Evolutionary conservation across 371 early-diverging fungal species (phyloP), one percentile per base, ranked within the genome.

Genomic region (Basidiobolus heterosporus): DNA sequence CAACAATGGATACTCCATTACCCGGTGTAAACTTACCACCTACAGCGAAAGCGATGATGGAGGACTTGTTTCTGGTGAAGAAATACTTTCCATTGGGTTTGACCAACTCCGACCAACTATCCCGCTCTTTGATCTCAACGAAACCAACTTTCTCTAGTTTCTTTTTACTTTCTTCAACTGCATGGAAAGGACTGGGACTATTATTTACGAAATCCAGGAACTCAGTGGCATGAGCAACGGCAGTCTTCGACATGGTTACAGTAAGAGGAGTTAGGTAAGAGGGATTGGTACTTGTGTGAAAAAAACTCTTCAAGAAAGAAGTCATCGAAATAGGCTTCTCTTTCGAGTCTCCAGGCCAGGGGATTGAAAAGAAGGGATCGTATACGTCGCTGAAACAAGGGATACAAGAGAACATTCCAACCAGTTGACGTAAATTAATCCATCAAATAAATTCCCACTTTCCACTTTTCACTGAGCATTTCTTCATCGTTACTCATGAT

Each of bases 101-200:
- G 53, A 93, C 58, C 19, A 47, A 44, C 13, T 67, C 69, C 15
- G 67, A 60, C 90, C 92, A 93, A 61, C 62, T 70, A 45, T 83
- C 81, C 44, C 79, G 74, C 60, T 96, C 94, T 51, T 74, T 78
- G 51, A 94, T 70, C 65, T 85, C 81, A 48, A 70, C 56, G 65
- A 86, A 97, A 0, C 90, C 86, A 30, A 79, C 78, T 43, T 71
- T 60, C 43, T 57, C 55, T 30, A 97, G 75, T 38, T 75, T 67
- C 43, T 66, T 46, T 37, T 62, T 66, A 37, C 74, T 77, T 45
- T 82, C 77, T 48, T 76, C 72, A 19, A 82, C 84, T 39, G 88
- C 92, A 61, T 94, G 95, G 70, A 91, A 94, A 36, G 95, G 95
- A 17, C 88, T 88, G 22, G 91, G 92, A 0, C 85, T 72, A 39